A percentile compares a stretch with the other conserved stretches of the same genome.
Evolutionary conservation across 371 early-diverging fungal species (phyloP).

Genomic region (Haplosporangium sp.): DNA sequence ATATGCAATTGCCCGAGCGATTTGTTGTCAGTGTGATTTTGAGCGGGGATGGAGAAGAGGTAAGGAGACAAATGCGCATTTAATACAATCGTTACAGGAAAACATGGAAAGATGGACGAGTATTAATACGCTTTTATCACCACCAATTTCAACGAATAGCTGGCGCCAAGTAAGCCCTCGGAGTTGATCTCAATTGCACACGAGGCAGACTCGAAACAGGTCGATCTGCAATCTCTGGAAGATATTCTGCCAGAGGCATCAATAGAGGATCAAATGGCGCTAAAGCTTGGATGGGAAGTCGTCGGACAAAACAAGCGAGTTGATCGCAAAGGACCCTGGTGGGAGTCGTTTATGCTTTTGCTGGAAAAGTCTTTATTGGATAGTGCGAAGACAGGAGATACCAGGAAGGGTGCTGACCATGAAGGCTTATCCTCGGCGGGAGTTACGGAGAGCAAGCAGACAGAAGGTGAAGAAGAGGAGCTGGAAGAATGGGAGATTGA

Average conservation of each 20-base stretch:
- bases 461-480: slow-evolving; percentile 19
- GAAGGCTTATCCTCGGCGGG: not conserved
- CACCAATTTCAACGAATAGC: slow-evolving; percentile 5
- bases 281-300: slow-evolving; percentile 37
- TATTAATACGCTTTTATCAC: not conserved
- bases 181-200: slow-evolving; percentile 41
- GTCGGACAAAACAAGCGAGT: slow-evolving; percentile 10
- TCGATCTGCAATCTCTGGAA: slow-evolving; percentile 25
- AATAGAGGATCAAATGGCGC: slow-evolving; percentile 33
- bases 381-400: not conserved
- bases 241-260: slow-evolving; percentile 33
- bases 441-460: not conserved
- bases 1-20: slow-evolving; percentile 34
- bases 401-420: not conserved
- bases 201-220: slow-evolving; percentile 30
- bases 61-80: not conserved
- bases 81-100: not conserved
- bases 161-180: slow-evolving; percentile 46
- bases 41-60: slow-evolving; percentile 53
- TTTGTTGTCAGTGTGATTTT: slow-evolving; percentile 48
- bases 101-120: not conserved
- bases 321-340: slow-evolving; percentile 9
- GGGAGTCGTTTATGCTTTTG: slow-evolving; percentile 18
- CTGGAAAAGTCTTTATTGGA: slow-evolving; percentile 4
- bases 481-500: slow-evolving; percentile 55